Conservation (phyloP, 352 stramenopile species). For the Phytophthora gonapodyides region DNA sequence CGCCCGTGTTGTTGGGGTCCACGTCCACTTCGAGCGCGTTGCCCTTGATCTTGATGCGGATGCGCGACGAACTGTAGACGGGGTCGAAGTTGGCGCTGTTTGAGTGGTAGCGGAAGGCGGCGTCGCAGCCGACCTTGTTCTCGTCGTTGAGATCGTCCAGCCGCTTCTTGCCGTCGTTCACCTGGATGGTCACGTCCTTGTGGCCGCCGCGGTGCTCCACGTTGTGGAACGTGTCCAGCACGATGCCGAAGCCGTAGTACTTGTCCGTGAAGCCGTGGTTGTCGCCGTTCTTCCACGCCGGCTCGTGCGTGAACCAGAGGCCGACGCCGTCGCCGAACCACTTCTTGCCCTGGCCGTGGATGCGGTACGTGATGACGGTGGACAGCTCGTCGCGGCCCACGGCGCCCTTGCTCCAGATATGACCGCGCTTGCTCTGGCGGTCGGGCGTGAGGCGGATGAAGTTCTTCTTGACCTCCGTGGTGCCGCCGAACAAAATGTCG, state of each 20-base stretch:
- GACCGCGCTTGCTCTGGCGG: slow-evolving; percentile 80
- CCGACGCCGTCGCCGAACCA: slow-evolving; percentile 84
- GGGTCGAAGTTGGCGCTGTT: slow-evolving; percentile 72
- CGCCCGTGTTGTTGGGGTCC: slow-evolving; percentile 55
- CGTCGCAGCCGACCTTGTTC: slow-evolving; percentile 75
- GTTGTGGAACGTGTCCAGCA: slow-evolving; percentile 85
- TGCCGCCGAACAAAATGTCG: slow-evolving; percentile 54
- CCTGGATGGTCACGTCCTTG: slow-evolving; percentile 81
- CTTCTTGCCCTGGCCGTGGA: slow-evolving; percentile 74
- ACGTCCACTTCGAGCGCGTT: slow-evolving; percentile 63
- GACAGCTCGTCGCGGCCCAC: slow-evolving; percentile 58
- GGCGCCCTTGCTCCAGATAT: slow-evolving; percentile 62
- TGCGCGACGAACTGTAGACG: slow-evolving; percentile 68
- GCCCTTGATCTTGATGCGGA: slow-evolving; percentile 67
- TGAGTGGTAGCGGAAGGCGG: slow-evolving; percentile 78
- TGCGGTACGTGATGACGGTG: slow-evolving; percentile 73
- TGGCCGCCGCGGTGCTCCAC: slow-evolving; percentile 76
- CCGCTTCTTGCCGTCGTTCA: slow-evolving; percentile 79
- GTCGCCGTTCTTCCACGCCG: slow-evolving; percentile 54
- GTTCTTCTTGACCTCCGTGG: slow-evolving; percentile 80
- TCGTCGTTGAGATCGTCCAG: slow-evolving; percentile 73
- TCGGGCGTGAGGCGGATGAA: slow-evolving; percentile 83
- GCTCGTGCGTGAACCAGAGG: slow-evolving; percentile 74
- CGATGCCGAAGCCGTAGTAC: slow-evolving; percentile 71
- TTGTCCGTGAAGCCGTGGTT: slow-evolving; percentile 81